Evolutionary conservation across 768 basidiomycete species (phyloP).

Genomic region (Scleroderma bovista): DNA sequence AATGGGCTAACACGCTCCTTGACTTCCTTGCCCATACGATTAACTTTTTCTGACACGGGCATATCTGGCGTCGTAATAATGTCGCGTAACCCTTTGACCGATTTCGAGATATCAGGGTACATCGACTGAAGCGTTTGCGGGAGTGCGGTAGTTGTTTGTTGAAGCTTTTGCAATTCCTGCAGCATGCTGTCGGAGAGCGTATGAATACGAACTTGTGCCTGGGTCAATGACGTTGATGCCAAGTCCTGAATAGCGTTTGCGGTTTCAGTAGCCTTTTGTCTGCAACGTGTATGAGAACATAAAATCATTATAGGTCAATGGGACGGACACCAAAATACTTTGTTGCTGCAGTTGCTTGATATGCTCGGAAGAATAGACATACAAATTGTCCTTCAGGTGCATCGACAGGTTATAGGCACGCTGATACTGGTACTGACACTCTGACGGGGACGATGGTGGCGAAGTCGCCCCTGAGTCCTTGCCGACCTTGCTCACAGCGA

Average conservation of each 20-base stretch:
- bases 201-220: constrained; percentile 54
- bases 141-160: constrained; percentile 52
- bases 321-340: constrained; percentile 54
- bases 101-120: constrained; percentile 48
- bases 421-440: constrained; percentile 72
- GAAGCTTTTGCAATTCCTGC: constrained; percentile 58
- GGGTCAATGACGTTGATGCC: constrained; percentile 50
- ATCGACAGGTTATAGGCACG: constrained; percentile 63
- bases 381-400: constrained; percentile 56
- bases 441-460: constrained; percentile 42
- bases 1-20: constrained; percentile 56
- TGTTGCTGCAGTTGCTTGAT: constrained; percentile 66
- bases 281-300: constrained; percentile 20
- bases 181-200: constrained; percentile 63
- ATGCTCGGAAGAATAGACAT: constrained; percentile 64
- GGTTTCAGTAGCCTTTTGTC: constrained; percentile 65
- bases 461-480: constrained; percentile 43
- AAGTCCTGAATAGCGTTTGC: constrained; percentile 57
- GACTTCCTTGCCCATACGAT: constrained; percentile 51
- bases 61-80: constrained; percentile 51
- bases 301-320: not conserved
- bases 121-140: constrained; percentile 57
- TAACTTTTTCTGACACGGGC: constrained; percentile 58
- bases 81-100: constrained; percentile 47
- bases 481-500: constrained; percentile 44